Evolutionary conservation across 495 filamentous ascomycete genomes (phyloP).

Genomic region (Ramalina intermedia): DNA sequence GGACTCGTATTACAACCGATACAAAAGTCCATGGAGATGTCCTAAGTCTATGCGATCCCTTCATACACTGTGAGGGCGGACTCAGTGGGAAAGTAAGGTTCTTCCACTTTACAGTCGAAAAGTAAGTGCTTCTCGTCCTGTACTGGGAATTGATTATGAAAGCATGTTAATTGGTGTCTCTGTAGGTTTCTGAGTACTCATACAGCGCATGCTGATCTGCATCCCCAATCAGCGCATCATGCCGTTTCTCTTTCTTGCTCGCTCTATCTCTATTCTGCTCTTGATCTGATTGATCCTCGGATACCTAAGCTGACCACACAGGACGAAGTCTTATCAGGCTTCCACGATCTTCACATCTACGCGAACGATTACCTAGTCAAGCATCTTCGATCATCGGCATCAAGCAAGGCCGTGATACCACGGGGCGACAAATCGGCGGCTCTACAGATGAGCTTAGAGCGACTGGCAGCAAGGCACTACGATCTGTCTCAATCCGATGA

Average conservation of each 20-base stretch:
- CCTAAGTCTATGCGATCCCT: slow-evolving; percentile 5
- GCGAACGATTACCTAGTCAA: slow-evolving; percentile 6
- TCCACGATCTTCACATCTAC: slow-evolving; percentile 7
- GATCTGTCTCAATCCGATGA: background rate
- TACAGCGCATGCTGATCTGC: background rate
- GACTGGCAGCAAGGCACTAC: background rate
- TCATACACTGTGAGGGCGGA: slow-evolving; percentile 4
- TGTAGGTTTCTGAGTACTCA: background rate
- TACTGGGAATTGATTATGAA: background rate
- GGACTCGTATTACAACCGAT: background rate
- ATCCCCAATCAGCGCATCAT: background rate
- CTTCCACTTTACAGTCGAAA: slow-evolving; percentile 4
- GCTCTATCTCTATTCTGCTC: slow-evolving; percentile 1
- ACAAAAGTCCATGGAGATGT: slow-evolving; percentile 5
- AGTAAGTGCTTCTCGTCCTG: background rate
- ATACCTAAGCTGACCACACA: background rate
- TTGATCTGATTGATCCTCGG: slow-evolving; percentile 5
- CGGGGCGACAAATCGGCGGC: no score
- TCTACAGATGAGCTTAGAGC: background rate
- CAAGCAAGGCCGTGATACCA: background rate
- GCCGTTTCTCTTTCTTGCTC: slow-evolving; percentile 8
- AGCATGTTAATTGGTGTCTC: background rate
- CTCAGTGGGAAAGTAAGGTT: background rate
- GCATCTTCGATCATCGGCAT: slow-evolving; percentile 2
- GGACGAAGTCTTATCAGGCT: background rate